Percentiles rank a stretch among this genome's conserved stretches.
Conservation (phyloP, 2,329 filamentous ascomycete species). For the Alternaria angustiovoidea region DNA sequence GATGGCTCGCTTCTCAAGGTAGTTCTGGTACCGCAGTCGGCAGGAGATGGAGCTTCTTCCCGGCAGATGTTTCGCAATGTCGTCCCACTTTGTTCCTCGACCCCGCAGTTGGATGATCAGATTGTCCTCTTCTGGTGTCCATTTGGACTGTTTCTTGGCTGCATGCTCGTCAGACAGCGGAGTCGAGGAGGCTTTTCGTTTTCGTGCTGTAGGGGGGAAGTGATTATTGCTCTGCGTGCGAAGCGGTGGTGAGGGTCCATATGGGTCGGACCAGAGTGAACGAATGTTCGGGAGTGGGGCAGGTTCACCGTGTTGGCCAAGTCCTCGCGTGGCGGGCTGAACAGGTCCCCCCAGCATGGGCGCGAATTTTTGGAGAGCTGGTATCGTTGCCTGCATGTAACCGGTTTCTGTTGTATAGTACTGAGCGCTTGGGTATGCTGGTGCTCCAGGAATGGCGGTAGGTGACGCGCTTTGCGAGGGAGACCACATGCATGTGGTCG, state of each 20-base stretch:
- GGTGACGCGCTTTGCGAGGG: too few relatives aligned
- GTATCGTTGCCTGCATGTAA: too few relatives aligned
- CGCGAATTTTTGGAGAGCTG: slow-evolving; percentile 11
- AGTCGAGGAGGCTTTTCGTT: slow-evolving; percentile 49
- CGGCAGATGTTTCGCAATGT: slow-evolving; percentile 89
- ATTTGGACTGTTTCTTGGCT: slow-evolving; percentile 79
- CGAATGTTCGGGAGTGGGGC: slow-evolving; percentile 49
- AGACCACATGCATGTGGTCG: too few relatives aligned
- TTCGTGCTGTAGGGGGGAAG: slow-evolving; percentile 48
- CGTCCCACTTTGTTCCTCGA: slow-evolving; percentile 97
- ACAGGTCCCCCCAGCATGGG: slow-evolving; percentile 49
- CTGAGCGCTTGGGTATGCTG: too few relatives aligned
- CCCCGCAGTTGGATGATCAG: slow-evolving; percentile 90
- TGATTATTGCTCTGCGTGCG: slow-evolving; percentile 38
- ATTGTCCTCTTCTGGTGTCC: slow-evolving; percentile 93
- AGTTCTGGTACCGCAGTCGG: slow-evolving; percentile 95
- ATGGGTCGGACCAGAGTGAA: slow-evolving; percentile 50
- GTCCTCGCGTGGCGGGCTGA: slow-evolving; percentile 48
- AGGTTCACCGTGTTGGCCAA: slow-evolving; percentile 51
- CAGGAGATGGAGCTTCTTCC: slow-evolving; percentile 94
- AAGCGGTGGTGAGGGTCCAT: slow-evolving; percentile 42
- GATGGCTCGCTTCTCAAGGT: slow-evolving; percentile 88
- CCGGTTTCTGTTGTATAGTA: too few relatives aligned
- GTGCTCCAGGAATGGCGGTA: too few relatives aligned
- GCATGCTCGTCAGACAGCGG: slow-evolving; percentile 47